Base-by-base conservation (phyloP, 192 early-diverging fungal species). In the Lunasporangiospora selenospora region DNA sequence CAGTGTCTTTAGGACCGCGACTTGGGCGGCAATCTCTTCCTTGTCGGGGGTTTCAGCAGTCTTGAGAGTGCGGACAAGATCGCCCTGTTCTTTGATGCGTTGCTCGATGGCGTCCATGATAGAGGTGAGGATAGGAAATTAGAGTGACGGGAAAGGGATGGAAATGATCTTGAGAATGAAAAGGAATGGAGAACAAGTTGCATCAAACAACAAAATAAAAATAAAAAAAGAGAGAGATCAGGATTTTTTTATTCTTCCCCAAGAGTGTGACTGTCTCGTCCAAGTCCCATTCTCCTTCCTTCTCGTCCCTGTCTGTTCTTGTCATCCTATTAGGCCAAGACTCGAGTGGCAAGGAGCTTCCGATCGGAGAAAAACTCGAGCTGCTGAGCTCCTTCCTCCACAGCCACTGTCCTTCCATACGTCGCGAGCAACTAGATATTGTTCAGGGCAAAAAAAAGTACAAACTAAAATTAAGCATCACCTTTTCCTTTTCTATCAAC, bases 1-100 rank as follows among this genome's bases (percentile, higher is more conserved):
- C 29, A 92, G 85, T 4, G 59, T 70, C 11, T 79, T 76, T n/a
- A 91, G 63, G 6, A 75, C 55, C 4, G 78, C 77, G 0, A 88
- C 87, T 55, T 88, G 86, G 38, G 81, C 80, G 42, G 80, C 80
- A 48, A 94, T 70, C 24, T 49, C 47, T 3, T 32, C 67, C 67
- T 87, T 85, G 21, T 81, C 85, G n/a, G n/a, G n/a, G 11, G 87
- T 90, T 42, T 87, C 82, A 45, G 66, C 57, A 2, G 80, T 49
- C 67, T 90, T 90, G 36, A 92, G 77, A 50, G 82, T 59, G 37
- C 88, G 82, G 49, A 91, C 79, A 11, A 76, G 77, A 19, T 77
- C 62, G 41, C 80, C 87, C 58, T 90, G 88, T 30, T 75, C 83
- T 34, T 83, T 80, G 49, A 93, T 84, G 45, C 60, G 58, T 39